A percentile compares a stretch with the other conserved stretches of the same genome.
These are phyloP conservation scores for Saprolegnia parasitica DNA, from an alignment of 352 stramenopile species.

Conservation along the genomic window DNA sequence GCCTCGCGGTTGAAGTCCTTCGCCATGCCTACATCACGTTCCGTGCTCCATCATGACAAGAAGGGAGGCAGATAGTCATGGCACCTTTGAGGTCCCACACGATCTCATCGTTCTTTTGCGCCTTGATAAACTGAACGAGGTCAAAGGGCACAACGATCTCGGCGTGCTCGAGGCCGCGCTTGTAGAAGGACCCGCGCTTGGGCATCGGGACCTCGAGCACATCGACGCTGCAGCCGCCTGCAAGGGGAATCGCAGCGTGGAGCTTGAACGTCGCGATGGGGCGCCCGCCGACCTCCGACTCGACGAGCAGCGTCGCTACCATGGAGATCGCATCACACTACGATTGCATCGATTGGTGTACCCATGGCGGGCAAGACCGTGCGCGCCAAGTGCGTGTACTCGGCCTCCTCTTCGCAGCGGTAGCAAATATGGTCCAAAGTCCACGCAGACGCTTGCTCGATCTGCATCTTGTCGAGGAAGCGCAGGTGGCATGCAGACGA, in stretches of 20 bases:
- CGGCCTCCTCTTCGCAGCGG: conserved; percentile 18
- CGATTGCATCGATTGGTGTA: background rate
- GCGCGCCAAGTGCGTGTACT: conserved; percentile 26
- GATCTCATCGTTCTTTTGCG: background rate
- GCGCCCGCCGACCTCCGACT: conserved; percentile 24
- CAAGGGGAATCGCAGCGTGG: background rate
- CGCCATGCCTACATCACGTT: conserved; percentile 4
- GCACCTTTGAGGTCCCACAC: conserved; percentile 24
- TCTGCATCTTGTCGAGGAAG: background rate
- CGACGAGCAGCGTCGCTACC: conserved; percentile 19
- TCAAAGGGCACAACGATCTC: conserved; percentile 29
- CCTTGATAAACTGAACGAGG: conserved; percentile 24
- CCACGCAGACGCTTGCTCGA: conserved; percentile 17
- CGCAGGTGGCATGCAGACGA: background rate
- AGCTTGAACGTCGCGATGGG: conserved; percentile 29
- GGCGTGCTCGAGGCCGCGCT: conserved; percentile 27
- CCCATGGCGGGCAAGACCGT: conserved; percentile 19
- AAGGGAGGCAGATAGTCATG: background rate
- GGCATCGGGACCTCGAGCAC: conserved; percentile 29
- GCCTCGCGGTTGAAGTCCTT: conserved; percentile 27
- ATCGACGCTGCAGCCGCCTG: conserved; percentile 2
- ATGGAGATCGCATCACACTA: background rate
- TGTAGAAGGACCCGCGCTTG: conserved; percentile 27
- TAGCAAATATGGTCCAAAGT: conserved; percentile 27
- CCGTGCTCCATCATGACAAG: background rate